Percentiles rank a stretch among this genome's conserved stretches.
Conservation (phyloP, 768 basidiomycete genomes). For the Butyriboletus loyo region DNA sequence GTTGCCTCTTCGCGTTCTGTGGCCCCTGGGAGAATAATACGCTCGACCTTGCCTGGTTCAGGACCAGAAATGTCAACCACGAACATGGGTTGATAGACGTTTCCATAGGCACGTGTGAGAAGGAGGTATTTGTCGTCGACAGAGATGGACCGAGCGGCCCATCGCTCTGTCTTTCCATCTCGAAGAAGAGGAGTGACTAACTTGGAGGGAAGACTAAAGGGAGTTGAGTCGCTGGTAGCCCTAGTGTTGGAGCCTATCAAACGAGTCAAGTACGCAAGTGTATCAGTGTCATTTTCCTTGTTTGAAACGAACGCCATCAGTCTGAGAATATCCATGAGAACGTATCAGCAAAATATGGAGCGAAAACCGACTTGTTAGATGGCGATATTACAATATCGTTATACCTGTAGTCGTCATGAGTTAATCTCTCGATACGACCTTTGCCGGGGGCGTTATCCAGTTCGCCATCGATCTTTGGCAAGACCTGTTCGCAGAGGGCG, state of each 20-base stretch:
- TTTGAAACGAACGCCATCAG: conserved; percentile 40
- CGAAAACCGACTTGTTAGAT: conserved; percentile 33
- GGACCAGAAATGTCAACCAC: conserved; percentile 34
- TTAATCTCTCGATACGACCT: conserved; percentile 42
- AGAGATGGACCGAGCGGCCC: conserved; percentile 34
- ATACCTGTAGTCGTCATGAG: conserved; percentile 38
- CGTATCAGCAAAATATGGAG: neutral
- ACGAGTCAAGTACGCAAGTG: conserved; percentile 35
- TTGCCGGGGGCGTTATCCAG: conserved; percentile 38
- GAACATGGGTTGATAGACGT: conserved; percentile 30
- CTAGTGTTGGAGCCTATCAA: conserved; percentile 32
- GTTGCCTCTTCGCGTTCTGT: conserved; percentile 33
- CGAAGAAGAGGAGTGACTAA: conserved; percentile 33
- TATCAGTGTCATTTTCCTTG: conserved; percentile 39
- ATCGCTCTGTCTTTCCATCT: conserved; percentile 32
- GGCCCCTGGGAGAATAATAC: conserved; percentile 34
- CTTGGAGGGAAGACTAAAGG: conserved; percentile 33
- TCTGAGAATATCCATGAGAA: conserved; percentile 18
- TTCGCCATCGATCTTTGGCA: conserved; percentile 38
- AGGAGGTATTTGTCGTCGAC: conserved; percentile 38
- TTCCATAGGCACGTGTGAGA: conserved; percentile 29
- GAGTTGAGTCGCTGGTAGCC: conserved; percentile 24
- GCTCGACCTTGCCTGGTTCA: conserved; percentile 22
- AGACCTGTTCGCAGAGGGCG: conserved; percentile 14
- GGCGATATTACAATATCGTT: conserved; percentile 27